Base-by-base conservation (phyloP, 306 rosid species). In the Potentilla sterilis region DNA sequence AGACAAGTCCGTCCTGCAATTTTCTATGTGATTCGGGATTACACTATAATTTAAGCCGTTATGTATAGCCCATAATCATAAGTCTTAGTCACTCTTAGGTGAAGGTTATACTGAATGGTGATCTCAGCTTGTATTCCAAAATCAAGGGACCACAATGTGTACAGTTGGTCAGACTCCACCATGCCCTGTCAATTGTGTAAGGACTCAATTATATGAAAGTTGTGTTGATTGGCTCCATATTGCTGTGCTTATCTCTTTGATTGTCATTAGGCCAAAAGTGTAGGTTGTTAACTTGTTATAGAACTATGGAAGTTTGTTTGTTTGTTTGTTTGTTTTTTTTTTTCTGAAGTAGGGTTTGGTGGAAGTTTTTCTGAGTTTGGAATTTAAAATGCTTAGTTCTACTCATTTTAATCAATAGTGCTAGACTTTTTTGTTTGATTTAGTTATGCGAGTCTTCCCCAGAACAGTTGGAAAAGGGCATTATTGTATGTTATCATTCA, bases 401-500 rank as follows among this genome's bases (percentile, higher is more conserved):
- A 11, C 19, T 13, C 37, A 4, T 59, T 32, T 28, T 6, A 12
- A 14, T 40, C 37, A 13, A 28, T 59, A 59, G 18, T 28, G 16
- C 40, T 72, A 43, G 3, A 35, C 48, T 24, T 24, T 51, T 28
- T 41, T 16, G 37, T 67, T 49, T 41, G 41, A 15, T 42, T 41
- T 58, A 18, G 49, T 67, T 42, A 24, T 76, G 12, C 41, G 67
- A 28, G 67, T 58, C 38, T 24, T 24, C 52, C n/a, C 13, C 49
- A 18, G 28, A 28, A 34, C 16, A 32, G 21, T 41, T 67, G 19
- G 34, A 21, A 8, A 21, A 32, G 14, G 13, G 7, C 73, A 69
- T 28, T 43, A 13, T 46, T 69, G 3, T 69, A 13, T 12, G 24
- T 49, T 18, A 5, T 43, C 19, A 62, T 81, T 79, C 70, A 74